A percentile compares a stretch with the other conserved stretches of the same genome.
These are phyloP conservation scores for Arthrobotrys conoides DNA, from an alignment of 2,329 filamentous ascomycete species.

Conservation along the genomic window DNA sequence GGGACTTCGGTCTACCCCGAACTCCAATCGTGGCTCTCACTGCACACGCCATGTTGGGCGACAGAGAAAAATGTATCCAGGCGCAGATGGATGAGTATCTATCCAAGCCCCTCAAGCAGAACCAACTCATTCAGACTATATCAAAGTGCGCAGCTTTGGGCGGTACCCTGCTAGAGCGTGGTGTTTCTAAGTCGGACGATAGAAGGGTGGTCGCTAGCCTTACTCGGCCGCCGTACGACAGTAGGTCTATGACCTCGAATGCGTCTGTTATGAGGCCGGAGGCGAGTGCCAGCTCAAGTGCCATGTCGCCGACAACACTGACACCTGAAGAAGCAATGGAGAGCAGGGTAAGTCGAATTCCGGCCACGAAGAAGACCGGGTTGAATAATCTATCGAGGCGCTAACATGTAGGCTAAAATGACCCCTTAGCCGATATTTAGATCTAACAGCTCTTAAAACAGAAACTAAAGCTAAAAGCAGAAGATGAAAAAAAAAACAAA, in stretches of 20 bases:
- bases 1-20: slow-evolving; percentile 81
- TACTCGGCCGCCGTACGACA: slow-evolving; percentile 43
- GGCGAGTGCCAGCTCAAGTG: slow-evolving; percentile 41
- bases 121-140: slow-evolving; percentile 97
- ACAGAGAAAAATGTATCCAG: slow-evolving; percentile 97
- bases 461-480: slow-evolving; percentile 15
- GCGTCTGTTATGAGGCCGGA: slow-evolving; percentile 56
- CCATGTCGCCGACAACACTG: slow-evolving; percentile 27
- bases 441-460: slow-evolving; percentile 57
- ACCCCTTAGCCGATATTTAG: slow-evolving; percentile 53
- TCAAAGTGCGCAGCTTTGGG: slow-evolving; percentile 95
- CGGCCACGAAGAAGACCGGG: slow-evolving; percentile 2
- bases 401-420: slow-evolving; percentile 32
- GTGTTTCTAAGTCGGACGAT: slow-evolving; percentile 65
- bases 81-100: slow-evolving; percentile 99
- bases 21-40: slow-evolving; percentile 97
- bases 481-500: slow-evolving; percentile 3
- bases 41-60: slow-evolving; percentile 98
- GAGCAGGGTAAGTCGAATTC: slow-evolving; percentile 44
- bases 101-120: slow-evolving; percentile 95
- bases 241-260: slow-evolving; percentile 45
- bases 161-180: slow-evolving; percentile 82
- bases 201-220: slow-evolving; percentile 67
- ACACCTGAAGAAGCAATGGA: slow-evolving; percentile 46
- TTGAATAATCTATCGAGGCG: slow-evolving; percentile 33